Evolutionary conservation across 2,329 filamentous ascomycete genomes (phyloP), one percentile per base, ranked within the genome.

Genomic region (Alternaria viburni): DNA sequence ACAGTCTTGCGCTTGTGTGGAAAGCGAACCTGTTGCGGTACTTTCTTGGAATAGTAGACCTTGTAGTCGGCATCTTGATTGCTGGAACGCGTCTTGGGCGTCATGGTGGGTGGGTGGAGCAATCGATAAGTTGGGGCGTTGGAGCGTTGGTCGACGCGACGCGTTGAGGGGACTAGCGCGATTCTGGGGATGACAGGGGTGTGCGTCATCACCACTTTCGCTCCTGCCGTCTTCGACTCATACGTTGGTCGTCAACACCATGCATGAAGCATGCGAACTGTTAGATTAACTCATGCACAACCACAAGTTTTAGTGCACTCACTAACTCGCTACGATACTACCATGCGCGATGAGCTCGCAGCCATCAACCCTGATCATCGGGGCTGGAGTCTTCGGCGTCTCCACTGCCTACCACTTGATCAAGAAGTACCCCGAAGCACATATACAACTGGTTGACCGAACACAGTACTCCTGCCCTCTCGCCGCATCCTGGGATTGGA

Each of bases 41-140:
- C 57, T 46, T 73, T 78, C 47, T 74, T 79, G 11, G 75, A 72
- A 19, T 74, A 76, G 59, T 77, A 79, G 32, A 71, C 70, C 49
- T 74, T 77, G 54, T 57, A 72, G 13, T 70, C 60, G 11, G 67
- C 61, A 8, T 74, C 66, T 49, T 66, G 65, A 30, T 77, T 79
- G 51, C 68, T 69, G 11, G 62, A 66, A 51, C 75, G 69, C 28
- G 75, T 77, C 15, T 63, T 68, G 11, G 73, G 67, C 19, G 75
- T 73, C 76, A 79, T 78, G 25, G 55, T 69, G 55, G 10, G 49
- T 50, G 46, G 30, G 49, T 49, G n/a, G 50, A 54, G 49, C n/a
- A 59, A 59, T 45, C 50, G 56, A 59, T 50, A 50, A 46, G 19
- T 25, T 11, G 36, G 12, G 30, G 45, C 17, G 36, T 41, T 43